Evolutionary conservation across 495 filamentous ascomycete species (phyloP).

Genomic region (Neurospora sp.): DNA sequence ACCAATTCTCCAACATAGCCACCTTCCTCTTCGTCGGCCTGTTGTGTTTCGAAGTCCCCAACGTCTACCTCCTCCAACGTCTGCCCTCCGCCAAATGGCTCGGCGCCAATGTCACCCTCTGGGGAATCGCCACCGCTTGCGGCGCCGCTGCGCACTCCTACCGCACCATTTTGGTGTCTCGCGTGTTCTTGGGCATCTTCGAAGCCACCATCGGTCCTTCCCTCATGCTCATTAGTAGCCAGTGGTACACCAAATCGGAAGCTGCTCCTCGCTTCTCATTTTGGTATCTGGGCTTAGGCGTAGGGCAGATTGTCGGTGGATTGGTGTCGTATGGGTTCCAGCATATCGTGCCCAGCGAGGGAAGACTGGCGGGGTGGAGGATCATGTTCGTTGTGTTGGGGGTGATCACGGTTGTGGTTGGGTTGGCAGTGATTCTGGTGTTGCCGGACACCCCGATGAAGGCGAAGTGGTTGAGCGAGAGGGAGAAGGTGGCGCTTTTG

Average conservation of each 20-base stretch:
- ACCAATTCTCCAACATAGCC: conserved; percentile 28
- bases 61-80: conserved; percentile 34
- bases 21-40: conserved; percentile 28
- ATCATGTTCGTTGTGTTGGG: conserved; percentile 55
- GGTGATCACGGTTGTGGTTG: conserved; percentile 41
- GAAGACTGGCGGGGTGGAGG: conserved; percentile 45
- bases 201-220: conserved; percentile 54
- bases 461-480: conserved; percentile 39
- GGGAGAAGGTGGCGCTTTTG: conserved; percentile 36
- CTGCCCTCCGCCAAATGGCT: conserved; percentile 49
- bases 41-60: conserved; percentile 26
- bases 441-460: conserved; percentile 46
- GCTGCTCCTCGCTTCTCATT: conserved; percentile 51
- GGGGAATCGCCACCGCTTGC: conserved; percentile 30
- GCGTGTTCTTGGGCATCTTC: conserved; percentile 51
- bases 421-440: conserved; percentile 32
- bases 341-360: conserved; percentile 30
- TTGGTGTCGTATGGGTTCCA: conserved; percentile 53
- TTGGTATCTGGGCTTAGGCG: conserved; percentile 54
- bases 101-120: conserved; percentile 43
- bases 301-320: conserved; percentile 54
- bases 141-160: conserved; percentile 26
- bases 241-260: conserved; percentile 56
- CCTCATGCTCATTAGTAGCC: conserved; percentile 42
- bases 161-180: conserved; percentile 29